Base-by-base conservation (phyloP, 2,329 filamentous ascomycete species). In the Corynespora cassiicola region DNA sequence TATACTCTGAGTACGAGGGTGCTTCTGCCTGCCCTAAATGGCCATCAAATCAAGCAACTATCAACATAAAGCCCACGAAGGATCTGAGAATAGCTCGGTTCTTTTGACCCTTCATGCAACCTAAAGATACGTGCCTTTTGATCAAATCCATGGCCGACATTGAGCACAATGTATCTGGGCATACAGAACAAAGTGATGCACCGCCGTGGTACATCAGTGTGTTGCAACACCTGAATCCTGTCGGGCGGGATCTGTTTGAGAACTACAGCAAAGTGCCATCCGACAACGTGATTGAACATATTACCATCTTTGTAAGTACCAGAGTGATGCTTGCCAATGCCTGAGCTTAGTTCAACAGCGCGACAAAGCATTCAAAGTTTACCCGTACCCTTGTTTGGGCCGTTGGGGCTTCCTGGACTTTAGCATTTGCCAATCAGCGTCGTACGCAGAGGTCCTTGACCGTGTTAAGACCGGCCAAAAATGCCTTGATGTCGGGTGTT, bases 401-500 rank as follows among this genome's bases (percentile, higher is more conserved):
- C 54, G 58, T 17, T 69, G 57, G 52, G 56, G 57, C 3, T 70
- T 70, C 35, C 56, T 69, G 32, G 59, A 67, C 20, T 43, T 68
- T 17, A 59, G 49, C 18, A 49, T 68, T 22, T 44, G 45, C 18
- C 39, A 47, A 11, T 54, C 52, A 7, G 46, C 50, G 5, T 47
- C 49, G 15, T 70, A 69, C 39, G 22, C 45, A 6, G 63, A 68
- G 26, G 49, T 68, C 6, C 45, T 70, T 22, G 28, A 53, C n/a
- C 65, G 66, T 19, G 25, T 69, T 36, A 66, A 65, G 43, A 42
- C 46, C 12, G 66, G 66, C 22, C 60, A 67, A 18, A 56, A 56
- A 16, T 58, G 58, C 27, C 66, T 76, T 9, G 73, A 76, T 35
- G 54, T 70, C 7, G 73, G 73, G 10, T 65, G 61, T 31, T 75